Percentiles rank a stretch among this genome's conserved stretches.
Conservation (phyloP, 1,284 basidiomycete genomes). For the Leucoagaricus sp. region DNA sequence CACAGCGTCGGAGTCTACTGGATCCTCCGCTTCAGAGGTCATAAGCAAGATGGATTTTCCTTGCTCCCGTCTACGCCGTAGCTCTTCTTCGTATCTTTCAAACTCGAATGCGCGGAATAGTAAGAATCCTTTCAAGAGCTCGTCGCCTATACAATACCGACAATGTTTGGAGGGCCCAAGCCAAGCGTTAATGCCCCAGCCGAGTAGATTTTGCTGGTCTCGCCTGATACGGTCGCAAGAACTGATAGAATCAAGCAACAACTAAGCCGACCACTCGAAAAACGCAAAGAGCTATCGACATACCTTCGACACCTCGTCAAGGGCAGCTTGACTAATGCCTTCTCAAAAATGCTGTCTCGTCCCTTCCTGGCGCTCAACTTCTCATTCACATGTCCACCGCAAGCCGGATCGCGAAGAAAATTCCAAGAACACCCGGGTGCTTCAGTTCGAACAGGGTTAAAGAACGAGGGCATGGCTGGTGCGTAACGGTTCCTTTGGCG, state of each 20-base stretch:
- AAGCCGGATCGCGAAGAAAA: constrained; percentile 8
- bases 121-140: constrained; percentile 5
- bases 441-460: constrained; percentile 4
- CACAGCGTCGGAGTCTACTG: neutral
- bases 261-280: neutral
- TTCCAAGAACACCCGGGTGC: constrained; percentile 11
- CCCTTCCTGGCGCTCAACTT: constrained; percentile 1
- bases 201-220: constrained; percentile 9
- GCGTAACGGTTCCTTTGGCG: constrained; percentile 9
- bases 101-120: constrained; percentile 3
- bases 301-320: constrained; percentile 13
- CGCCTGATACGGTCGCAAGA: constrained; percentile 11
- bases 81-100: neutral
- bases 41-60: constrained; percentile 1
- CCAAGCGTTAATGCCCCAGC: constrained; percentile 14
- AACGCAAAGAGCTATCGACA: neutral
- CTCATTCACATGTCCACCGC: neutral
- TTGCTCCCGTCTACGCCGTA: neutral
- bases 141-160: constrained; percentile 4
- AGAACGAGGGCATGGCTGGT: constrained; percentile 13
- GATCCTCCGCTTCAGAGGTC: neutral
- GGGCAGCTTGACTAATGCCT: constrained; percentile 10
- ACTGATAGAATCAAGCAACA: neutral
- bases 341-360: constrained; percentile 7
- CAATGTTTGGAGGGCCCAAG: constrained; percentile 8